Conservation (phyloP, 768 basidiomycete genomes). For the Lactifluus hygrophoroides region DNA sequence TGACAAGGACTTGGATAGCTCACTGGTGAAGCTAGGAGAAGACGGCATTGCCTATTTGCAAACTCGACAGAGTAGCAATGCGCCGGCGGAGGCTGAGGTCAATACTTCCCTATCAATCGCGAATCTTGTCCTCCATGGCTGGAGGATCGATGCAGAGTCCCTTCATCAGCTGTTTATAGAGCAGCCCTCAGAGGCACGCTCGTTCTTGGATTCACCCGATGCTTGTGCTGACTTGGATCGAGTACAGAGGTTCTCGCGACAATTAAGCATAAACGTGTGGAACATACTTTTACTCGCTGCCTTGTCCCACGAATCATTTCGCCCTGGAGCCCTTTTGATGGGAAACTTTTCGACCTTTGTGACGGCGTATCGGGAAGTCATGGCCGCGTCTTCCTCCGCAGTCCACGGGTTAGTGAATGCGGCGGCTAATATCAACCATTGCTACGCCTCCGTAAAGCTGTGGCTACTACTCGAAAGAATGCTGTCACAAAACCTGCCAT, state of each 20-base stretch:
- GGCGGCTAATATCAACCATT: slow-evolving; percentile 50
- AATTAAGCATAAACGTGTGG: slow-evolving; percentile 49
- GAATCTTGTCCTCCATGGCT: slow-evolving; percentile 42
- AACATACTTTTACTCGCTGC: slow-evolving; percentile 52
- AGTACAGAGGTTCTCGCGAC: slow-evolving; percentile 5
- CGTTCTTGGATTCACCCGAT: not conserved
- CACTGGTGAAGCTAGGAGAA: slow-evolving; percentile 4
- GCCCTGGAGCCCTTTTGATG: slow-evolving; percentile 38
- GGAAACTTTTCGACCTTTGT: slow-evolving; percentile 45
- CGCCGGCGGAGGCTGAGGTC: slow-evolving; percentile 48
- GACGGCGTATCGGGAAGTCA: slow-evolving; percentile 32
- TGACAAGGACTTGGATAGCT: slow-evolving; percentile 6
- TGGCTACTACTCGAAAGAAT: slow-evolving; percentile 57
- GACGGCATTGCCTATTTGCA: slow-evolving; percentile 21
- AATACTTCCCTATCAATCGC: slow-evolving; percentile 40
- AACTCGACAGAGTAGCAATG: slow-evolving; percentile 28
- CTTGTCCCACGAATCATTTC: slow-evolving; percentile 32
- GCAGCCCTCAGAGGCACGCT: slow-evolving; percentile 16
- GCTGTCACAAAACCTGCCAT: slow-evolving; percentile 4
- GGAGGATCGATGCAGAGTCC: slow-evolving; percentile 34
- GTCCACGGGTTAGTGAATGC: slow-evolving; percentile 37
- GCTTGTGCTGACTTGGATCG: not conserved
- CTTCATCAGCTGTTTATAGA: slow-evolving; percentile 34
- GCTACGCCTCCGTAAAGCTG: slow-evolving; percentile 58
- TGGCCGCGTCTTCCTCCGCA: slow-evolving; percentile 26